Base-by-base conservation (phyloP, 495 filamentous ascomycete genomes). In the Aspergillus kassunensis region DNA sequence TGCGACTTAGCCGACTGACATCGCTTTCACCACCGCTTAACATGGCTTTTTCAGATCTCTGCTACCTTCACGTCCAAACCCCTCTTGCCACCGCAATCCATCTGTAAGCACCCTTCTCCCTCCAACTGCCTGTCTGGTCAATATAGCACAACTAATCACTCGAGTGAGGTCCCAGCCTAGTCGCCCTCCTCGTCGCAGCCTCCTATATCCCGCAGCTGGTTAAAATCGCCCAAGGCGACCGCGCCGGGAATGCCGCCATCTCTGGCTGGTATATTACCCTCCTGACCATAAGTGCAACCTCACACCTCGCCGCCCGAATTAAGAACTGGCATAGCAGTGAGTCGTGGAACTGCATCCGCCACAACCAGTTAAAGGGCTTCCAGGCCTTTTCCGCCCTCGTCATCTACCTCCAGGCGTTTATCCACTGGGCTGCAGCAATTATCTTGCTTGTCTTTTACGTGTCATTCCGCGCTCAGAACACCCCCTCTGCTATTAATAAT, bases 241-340 rank as follows among this genome's bases (percentile, higher is more conserved):
- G 21, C 24, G 13, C 21, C n/a, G 27, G 23, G 10, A 31, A 46
- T 46, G 27, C 21, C 13, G 43, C 23, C 31, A 46, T 46, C 9
- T 46, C 43, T 46, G 43, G 43, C 23, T 46, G 43, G 43, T 46
- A 46, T 46, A 46, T 46, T 20, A 46, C 33, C n/a, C 43, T 46
- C 25, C 25, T 46, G 24, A 46, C 43, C 12, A 31, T 19, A 4
- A 46, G 43, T 46, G 43, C 43, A 31, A 46, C 21, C 19, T 13
- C 43, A 13, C 43, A 46, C 12, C 15, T 46, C 18, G 43, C 43
- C 25, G 16, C 27, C 12, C 24, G 43, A 18, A 31, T 46, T n/a
- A 13, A 18, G 24, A 9, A 46, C 19, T 18, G 12, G 2, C 19
- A 31, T n/a, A 46, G 43, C 43, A 30, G 24, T 46, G 10, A 31